A percentile compares a stretch with the other conserved stretches of the same genome.
phyloP scores from a whole-genome alignment of 352 stramenopile genomes.

The Aphanomyces astaci region DNA sequence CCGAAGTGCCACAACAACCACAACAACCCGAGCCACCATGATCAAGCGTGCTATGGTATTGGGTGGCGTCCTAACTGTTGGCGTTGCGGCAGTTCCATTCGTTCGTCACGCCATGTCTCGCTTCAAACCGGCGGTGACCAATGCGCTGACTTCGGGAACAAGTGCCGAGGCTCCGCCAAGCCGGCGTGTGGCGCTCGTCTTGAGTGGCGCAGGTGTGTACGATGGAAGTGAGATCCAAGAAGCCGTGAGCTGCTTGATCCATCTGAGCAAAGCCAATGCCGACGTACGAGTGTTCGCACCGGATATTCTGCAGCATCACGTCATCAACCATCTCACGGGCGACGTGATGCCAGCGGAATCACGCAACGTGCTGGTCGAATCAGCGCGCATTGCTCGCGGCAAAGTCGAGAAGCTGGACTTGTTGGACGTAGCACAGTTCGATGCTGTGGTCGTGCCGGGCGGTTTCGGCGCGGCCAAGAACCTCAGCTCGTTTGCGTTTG shows the following conservation, averaged over 20 bases:
- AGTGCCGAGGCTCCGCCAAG: neutral
- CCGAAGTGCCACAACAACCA: neutral
- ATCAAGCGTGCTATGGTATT: neutral
- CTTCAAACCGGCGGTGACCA: constrained; percentile 11
- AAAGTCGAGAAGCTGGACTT: constrained; percentile 25
- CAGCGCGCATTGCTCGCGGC: constrained; percentile 28
- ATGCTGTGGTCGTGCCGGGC: constrained; percentile 30
- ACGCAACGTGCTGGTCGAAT: constrained; percentile 32
- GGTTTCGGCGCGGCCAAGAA: constrained; percentile 38
- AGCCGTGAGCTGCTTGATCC: constrained; percentile 28
- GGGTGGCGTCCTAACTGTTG: neutral
- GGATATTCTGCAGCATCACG: constrained; percentile 34
- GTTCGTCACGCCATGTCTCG: constrained; percentile 4
- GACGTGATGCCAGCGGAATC: constrained; percentile 25
- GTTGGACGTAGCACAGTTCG: constrained; percentile 27
- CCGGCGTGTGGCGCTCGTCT: constrained; percentile 6
- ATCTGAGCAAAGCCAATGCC: constrained; percentile 27
- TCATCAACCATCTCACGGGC: constrained; percentile 35
- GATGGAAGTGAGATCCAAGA: constrained; percentile 35
- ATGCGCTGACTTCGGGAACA: neutral
- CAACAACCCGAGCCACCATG: neutral
- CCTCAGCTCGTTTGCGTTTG: constrained; percentile 29
- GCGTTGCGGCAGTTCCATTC: neutral
- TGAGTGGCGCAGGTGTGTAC: constrained; percentile 30
- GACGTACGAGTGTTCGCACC: constrained; percentile 29